Base-by-base conservation (phyloP, 2,329 filamentous ascomycete genomes). In the Claviceps purpurea region DNA sequence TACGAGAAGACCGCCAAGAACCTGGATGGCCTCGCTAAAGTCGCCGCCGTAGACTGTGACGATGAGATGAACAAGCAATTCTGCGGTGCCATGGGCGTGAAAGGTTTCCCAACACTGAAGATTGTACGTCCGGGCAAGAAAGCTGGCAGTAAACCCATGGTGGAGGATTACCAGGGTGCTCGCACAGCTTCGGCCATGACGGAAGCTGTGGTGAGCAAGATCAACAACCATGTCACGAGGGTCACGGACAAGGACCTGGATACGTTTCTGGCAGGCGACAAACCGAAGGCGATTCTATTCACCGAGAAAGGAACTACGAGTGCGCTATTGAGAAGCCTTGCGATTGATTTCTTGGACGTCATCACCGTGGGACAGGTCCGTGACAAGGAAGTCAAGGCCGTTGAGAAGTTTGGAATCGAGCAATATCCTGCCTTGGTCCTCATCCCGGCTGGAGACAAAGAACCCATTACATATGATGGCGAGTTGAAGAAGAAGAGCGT, bases 71-170 rank as follows among this genome's bases (percentile, higher is more conserved):
- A 97, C 77, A 97, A 97, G 73, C 74, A 76, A 2, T 79, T 96
- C 59, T 98, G 93, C 67, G 82, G 84, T 47, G 71, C 76, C 59
- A 87, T 96, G 79, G 91, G 89, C 52, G 80, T 98, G 5, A 77
- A 95, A 70, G 93, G 93, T 54, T 98, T 96, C 71, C 93, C 93
- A 1, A 97, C 93, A 0, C 75, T 98, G 57, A 98, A 98, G 76
- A 91, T 95, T 47, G 81, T 97, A 50, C 83, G 82, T 22, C 93
- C 93, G 0, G 81, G 85, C 57, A 89, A 88, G 72, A 94, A 90
- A 69, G 71, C 78, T 37, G 69, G 70, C 39, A 85, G 83, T 64
- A 85, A 82, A 63, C 91, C 93, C 1, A 76, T 81, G 3, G 81
- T 97, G 7, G 89, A 96, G 66, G 90, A 96, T 65, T 98, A 98